Conservation (phyloP, 352 stramenopile species). For the Globisporangium abappressorium region DNA sequence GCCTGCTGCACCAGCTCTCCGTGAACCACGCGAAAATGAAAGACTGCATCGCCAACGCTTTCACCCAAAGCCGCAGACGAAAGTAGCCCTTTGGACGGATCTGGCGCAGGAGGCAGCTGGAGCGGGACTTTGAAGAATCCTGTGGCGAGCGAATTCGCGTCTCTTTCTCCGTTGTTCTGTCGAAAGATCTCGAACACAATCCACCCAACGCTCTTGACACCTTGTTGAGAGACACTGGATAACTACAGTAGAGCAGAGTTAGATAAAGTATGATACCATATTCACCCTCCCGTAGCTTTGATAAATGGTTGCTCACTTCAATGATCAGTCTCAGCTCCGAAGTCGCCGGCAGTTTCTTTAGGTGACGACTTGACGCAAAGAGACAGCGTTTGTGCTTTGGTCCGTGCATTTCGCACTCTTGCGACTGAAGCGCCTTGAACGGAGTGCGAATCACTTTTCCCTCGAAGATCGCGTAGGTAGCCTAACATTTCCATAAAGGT, state of each 20-base stretch:
- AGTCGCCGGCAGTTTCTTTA: constrained; percentile 31
- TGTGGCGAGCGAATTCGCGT: constrained; percentile 14
- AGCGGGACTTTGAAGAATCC: constrained; percentile 43
- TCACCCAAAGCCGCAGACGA: constrained; percentile 10
- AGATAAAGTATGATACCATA: background rate
- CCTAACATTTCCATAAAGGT: constrained; percentile 15
- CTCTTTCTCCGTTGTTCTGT: background rate
- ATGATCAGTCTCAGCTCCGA: constrained; percentile 31
- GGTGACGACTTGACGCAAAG: constrained; percentile 27
- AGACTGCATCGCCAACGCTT: constrained; percentile 17
- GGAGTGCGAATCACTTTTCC: constrained; percentile 31
- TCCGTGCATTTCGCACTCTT: constrained; percentile 27
- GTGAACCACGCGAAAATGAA: constrained; percentile 38
- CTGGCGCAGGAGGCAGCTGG: constrained; percentile 35
- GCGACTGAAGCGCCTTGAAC: constrained; percentile 36
- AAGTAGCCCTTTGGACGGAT: constrained; percentile 34
- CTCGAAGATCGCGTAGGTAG: constrained; percentile 52
- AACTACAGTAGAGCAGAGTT: constrained; percentile 19
- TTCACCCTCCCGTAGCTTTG: background rate
- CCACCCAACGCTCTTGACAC: constrained; percentile 39
- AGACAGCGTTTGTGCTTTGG: constrained; percentile 29
- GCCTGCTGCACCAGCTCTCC: constrained; percentile 27
- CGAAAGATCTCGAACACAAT: constrained; percentile 37
- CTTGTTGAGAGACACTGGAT: constrained; percentile 14
- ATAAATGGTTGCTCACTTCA: constrained; percentile 26